Percentiles rank a stretch among this genome's conserved stretches.
Conservation (phyloP, 768 basidiomycete species). For the Mycena leptocephala region DNA sequence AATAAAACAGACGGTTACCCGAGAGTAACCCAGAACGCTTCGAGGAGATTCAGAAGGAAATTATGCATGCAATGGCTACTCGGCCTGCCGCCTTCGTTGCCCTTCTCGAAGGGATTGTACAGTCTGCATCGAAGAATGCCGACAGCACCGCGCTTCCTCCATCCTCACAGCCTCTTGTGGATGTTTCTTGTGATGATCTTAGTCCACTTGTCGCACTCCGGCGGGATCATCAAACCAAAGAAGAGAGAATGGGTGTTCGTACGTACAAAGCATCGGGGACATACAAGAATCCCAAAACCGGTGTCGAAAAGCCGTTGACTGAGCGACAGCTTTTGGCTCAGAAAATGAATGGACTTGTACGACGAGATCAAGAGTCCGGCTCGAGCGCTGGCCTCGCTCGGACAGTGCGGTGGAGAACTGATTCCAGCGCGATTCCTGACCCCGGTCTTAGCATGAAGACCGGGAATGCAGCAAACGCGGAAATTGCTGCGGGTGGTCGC, state of each 20-base stretch:
- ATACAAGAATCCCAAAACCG: constrained; percentile 9
- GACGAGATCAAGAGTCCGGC: not conserved
- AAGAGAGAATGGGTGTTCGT: not conserved
- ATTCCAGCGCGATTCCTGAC: not conserved
- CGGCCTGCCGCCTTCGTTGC: not conserved
- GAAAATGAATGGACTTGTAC: not conserved
- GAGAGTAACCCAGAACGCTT: not conserved
- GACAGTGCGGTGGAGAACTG: not conserved
- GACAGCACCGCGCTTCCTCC: too few relatives aligned
- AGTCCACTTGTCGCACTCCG: not conserved
- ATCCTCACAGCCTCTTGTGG: not conserved
- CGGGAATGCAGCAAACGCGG: constrained; percentile 11
- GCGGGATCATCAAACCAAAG: not conserved
- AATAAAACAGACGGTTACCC: not conserved
- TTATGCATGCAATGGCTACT: not conserved
- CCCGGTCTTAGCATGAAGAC: too few relatives aligned
- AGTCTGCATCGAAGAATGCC: too few relatives aligned
- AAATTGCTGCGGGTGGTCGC: not conserved
- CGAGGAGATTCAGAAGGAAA: not conserved
- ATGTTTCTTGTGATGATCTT: not conserved
- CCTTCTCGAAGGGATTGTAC: not conserved
- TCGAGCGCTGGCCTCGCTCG: not conserved
- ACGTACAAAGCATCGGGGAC: not conserved
- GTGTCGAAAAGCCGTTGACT: not conserved
- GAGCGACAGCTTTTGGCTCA: not conserved